Conservation (phyloP, 805 yeast genomes). For the Yarrowia deformans region DNA sequence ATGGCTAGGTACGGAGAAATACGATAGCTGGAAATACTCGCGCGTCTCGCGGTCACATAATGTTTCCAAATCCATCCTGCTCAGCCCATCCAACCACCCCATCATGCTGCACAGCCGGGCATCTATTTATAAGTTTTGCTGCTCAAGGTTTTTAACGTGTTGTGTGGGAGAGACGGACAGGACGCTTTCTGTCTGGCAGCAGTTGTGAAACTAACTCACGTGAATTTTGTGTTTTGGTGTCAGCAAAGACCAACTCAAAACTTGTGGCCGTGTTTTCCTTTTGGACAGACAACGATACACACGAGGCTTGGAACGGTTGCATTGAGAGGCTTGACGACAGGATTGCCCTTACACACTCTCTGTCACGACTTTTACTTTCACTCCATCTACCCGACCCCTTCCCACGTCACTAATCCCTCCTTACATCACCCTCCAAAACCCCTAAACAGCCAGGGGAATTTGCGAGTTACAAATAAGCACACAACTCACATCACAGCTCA, state of each 20-base stretch:
- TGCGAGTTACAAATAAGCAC: slow-evolving; percentile 22
- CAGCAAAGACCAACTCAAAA: slow-evolving; percentile 24
- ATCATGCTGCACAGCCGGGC: background rate
- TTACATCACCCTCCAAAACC: background rate
- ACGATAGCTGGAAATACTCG: too few relatives aligned
- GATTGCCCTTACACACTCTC: too few relatives aligned
- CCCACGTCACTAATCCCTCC: too few relatives aligned
- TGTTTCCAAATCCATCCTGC: too few relatives aligned
- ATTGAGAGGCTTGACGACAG: too few relatives aligned
- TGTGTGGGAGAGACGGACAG: slow-evolving; percentile 5
- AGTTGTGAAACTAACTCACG: slow-evolving; percentile 29
- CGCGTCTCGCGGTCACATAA: background rate
- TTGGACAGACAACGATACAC: background rate
- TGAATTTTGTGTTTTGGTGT: slow-evolving; percentile 37
- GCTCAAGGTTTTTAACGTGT: slow-evolving; percentile 20
- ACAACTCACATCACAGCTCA: slow-evolving; percentile 4
- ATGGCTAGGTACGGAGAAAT: too few relatives aligned
- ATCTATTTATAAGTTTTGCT: slow-evolving; percentile 15
- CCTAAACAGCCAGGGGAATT: slow-evolving; percentile 17
- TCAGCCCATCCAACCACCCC: background rate
- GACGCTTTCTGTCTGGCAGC: background rate
- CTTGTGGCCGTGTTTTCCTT: slow-evolving; percentile 5
- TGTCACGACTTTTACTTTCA: too few relatives aligned
- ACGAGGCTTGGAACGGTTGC: too few relatives aligned
- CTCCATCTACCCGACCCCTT: too few relatives aligned